phyloP scores from a whole-genome alignment of 352 stramenopile genomes.

The Globisporangium ultimum region DNA sequence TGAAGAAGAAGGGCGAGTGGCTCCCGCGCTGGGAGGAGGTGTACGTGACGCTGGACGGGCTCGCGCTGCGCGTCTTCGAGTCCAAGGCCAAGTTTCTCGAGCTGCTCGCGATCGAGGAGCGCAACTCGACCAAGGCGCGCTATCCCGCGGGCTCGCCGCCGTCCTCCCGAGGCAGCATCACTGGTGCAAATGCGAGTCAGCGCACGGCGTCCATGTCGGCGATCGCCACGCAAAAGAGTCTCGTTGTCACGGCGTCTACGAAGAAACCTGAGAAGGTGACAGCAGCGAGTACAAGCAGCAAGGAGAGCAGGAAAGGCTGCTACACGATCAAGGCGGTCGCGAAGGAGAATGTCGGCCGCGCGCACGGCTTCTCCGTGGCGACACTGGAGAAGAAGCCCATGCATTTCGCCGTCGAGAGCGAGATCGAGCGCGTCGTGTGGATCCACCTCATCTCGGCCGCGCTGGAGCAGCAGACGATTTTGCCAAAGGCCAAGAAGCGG shows the following conservation, averaged over 20 bases:
- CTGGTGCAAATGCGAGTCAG: not conserved
- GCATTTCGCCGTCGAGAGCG: conserved; percentile 60
- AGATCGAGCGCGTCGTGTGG: conserved; percentile 75
- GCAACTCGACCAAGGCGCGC: conserved; percentile 13
- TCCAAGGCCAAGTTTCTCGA: conserved; percentile 57
- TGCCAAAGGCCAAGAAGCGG: conserved; percentile 31
- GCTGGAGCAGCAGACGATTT: conserved; percentile 47
- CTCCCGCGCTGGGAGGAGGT: conserved; percentile 74
- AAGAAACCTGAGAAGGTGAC: not conserved
- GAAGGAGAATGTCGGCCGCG: conserved; percentile 50
- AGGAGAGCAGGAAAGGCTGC: conserved; percentile 39
- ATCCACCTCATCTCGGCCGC: conserved; percentile 63
- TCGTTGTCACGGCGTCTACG: not conserved
- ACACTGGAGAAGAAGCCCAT: conserved; percentile 57
- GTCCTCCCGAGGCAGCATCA: conserved; percentile 1
- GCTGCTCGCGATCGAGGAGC: conserved; percentile 33
- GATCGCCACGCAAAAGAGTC: not conserved
- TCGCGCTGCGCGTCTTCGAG: conserved; percentile 64
- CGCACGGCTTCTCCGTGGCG: conserved; percentile 55
- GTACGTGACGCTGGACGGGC: conserved; percentile 61
- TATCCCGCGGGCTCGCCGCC: conserved; percentile 9
- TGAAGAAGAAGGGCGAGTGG: conserved; percentile 76
- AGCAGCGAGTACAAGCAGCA: conserved; percentile 18
- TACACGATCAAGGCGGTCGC: conserved; percentile 51
- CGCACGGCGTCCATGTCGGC: conserved; percentile 6